These are phyloP conservation scores for Trichosanthes truncata DNA, from an alignment of 306 rosid genomes.

Conservation along the genomic window DNA sequence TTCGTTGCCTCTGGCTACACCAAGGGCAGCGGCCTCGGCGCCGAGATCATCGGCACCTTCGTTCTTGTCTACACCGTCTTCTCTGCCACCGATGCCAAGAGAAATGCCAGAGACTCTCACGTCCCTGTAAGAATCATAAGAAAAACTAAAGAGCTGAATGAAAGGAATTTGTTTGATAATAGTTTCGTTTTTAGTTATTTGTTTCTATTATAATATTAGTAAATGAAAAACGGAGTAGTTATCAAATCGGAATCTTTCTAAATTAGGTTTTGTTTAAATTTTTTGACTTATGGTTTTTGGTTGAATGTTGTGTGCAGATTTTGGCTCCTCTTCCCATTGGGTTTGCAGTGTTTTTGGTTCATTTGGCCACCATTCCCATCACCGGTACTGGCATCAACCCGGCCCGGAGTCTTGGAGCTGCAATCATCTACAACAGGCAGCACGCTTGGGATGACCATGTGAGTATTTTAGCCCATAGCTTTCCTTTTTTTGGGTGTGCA, in stretches of 20 bases:
- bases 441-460: slow-evolving; percentile 79
- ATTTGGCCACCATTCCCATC: slow-evolving; percentile 91
- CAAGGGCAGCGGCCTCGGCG: slow-evolving; percentile 81
- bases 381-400: slow-evolving; percentile 93
- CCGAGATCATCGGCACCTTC: slow-evolving; percentile 92
- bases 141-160: neutral
- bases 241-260: no score
- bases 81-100: slow-evolving; percentile 94
- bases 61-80: slow-evolving; percentile 89
- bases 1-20: slow-evolving; percentile 57
- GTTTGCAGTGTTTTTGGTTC: slow-evolving; percentile 91
- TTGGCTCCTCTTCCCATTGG: slow-evolving; percentile 97
- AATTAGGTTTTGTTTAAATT: neutral
- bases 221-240: no score
- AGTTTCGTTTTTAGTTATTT: no score
- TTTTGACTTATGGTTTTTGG: neutral
- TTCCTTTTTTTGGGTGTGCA: no score
- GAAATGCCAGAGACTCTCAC: slow-evolving; percentile 83
- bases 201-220: no score
- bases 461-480: no score
- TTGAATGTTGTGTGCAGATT: slow-evolving; percentile 33
- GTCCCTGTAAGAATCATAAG: slow-evolving; percentile 52
- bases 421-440: slow-evolving; percentile 61
- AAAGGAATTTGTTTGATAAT: no score
- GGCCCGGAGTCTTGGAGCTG: slow-evolving; percentile 94